These are phyloP conservation scores for Mycena galericulata DNA, from an alignment of 768 basidiomycete species.

Conservation along the genomic window DNA sequence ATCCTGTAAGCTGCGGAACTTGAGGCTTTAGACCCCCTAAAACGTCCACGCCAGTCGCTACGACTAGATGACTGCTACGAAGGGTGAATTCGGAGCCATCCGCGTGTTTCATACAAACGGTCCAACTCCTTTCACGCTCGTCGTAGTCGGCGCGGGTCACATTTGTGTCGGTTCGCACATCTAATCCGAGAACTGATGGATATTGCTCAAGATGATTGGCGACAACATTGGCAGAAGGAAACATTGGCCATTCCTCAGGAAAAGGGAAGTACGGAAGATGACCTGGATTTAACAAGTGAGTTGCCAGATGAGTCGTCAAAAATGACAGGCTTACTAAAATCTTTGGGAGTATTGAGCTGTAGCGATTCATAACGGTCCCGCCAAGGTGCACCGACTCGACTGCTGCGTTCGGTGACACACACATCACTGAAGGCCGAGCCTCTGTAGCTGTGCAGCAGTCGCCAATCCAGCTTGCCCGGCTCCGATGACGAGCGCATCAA, in stretches of 20 bases:
- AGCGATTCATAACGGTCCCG: constrained; percentile 2
- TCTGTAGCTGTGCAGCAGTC: not conserved
- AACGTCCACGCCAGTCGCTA: constrained; percentile 7
- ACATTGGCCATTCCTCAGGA: constrained; percentile 13
- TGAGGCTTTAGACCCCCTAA: constrained; percentile 1
- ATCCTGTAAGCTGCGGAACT: not conserved
- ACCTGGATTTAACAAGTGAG: not conserved
- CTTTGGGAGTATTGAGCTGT: constrained; percentile 11
- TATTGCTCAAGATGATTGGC: constrained; percentile 7
- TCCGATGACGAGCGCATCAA: not conserved
- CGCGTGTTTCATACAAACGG: not conserved
- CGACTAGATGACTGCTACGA: not conserved
- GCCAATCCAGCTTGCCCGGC: constrained; percentile 13
- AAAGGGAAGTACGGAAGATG: constrained; percentile 16
- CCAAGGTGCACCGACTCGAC: constrained; percentile 3
- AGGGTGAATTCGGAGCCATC: constrained; percentile 1
- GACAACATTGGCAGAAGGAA: not conserved
- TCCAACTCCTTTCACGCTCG: not conserved
- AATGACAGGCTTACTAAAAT: not conserved
- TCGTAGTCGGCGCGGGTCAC: not conserved
- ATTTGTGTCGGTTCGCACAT: not conserved
- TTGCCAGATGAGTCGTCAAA: not conserved
- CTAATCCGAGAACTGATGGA: not conserved
- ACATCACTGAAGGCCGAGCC: not conserved
- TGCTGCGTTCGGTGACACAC: constrained; percentile 9